Conservation (phyloP, 371 early-diverging fungal genomes). For the Rhizopus sp. region DNA sequence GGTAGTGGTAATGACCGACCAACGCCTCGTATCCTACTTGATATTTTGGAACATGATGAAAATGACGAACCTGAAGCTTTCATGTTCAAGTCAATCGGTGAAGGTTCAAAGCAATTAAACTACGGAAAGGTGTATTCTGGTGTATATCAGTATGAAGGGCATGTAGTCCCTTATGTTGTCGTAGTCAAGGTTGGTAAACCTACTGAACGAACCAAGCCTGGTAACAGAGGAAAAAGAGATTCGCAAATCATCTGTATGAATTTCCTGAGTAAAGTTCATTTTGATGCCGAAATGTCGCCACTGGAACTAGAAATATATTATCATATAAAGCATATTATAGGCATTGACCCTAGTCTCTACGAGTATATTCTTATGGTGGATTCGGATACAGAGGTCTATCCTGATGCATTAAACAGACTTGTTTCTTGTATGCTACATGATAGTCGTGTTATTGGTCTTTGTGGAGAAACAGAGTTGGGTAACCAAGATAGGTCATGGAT, state of each 20-base stretch:
- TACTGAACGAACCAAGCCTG: constrained; percentile 74
- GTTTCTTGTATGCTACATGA: constrained; percentile 80
- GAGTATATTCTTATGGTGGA: constrained; percentile 96
- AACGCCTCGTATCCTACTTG: constrained; percentile 74
- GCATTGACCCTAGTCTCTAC: constrained; percentile 81
- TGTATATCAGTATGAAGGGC: constrained; percentile 68
- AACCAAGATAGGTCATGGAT: constrained; percentile 83
- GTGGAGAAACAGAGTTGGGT: constrained; percentile 83
- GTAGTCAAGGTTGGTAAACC: constrained; percentile 89
- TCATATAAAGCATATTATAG: constrained; percentile 78
- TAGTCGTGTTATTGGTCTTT: constrained; percentile 78
- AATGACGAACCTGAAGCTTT: constrained; percentile 53
- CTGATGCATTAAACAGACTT: constrained; percentile 73
- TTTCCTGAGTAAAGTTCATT: constrained; percentile 90
- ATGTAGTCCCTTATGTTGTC: constrained; percentile 87
- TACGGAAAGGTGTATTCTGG: constrained; percentile 93
- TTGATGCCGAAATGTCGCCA: constrained; percentile 91
- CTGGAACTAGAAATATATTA: constrained; percentile 93
- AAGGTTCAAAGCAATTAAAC: constrained; percentile 82
- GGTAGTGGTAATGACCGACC: constrained; percentile 75
- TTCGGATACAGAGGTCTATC: constrained; percentile 89
- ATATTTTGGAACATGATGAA: constrained; percentile 66
- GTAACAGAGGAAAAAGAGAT: constrained; percentile 99
- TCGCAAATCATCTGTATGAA: constrained; percentile 97
- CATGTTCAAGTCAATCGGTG: constrained; percentile 83